phyloP scores from a whole-genome alignment of 2,329 filamentous ascomycete genomes.

The Botryotinia globosa region DNA sequence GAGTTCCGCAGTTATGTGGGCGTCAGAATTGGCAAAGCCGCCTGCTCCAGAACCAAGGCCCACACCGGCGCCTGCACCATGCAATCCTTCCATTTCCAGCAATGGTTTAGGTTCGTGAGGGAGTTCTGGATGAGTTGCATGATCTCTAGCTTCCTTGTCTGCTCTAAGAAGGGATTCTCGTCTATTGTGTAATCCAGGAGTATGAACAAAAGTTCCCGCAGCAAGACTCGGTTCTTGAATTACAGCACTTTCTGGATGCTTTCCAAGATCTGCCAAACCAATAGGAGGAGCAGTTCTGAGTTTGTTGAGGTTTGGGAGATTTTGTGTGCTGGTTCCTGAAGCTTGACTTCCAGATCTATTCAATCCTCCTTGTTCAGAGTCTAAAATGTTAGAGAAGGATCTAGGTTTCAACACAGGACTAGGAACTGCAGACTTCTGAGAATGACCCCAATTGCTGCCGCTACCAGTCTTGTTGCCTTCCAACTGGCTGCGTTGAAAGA shows the following conservation, averaged over 20 bases:
- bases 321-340: conserved; percentile 31
- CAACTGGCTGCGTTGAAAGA: conserved; percentile 85
- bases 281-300: conserved; percentile 33
- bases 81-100: conserved; percentile 51
- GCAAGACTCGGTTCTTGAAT: conserved; percentile 35
- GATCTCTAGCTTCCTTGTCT: conserved; percentile 40
- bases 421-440: conserved; percentile 33
- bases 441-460: conserved; percentile 36
- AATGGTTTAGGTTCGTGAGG: conserved; percentile 55
- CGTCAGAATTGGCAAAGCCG: conserved; percentile 69
- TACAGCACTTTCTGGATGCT: conserved; percentile 35
- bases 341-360: conserved; percentile 34
- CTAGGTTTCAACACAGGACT: conserved; percentile 35
- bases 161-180: conserved; percentile 32
- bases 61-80: conserved; percentile 57
- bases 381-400: conserved; percentile 30
- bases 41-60: conserved; percentile 58
- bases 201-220: conserved; percentile 13
- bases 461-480: conserved; percentile 42
- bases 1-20: conserved; percentile 79
- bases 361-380: conserved; percentile 29
- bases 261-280: conserved; percentile 35
- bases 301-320: conserved; percentile 22
- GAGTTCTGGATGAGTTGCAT: conserved; percentile 49
- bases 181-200: conserved; percentile 22